Evolutionary conservation across 768 basidiomycete species (phyloP).

Genomic region (Tricholoma saponaceum): DNA sequence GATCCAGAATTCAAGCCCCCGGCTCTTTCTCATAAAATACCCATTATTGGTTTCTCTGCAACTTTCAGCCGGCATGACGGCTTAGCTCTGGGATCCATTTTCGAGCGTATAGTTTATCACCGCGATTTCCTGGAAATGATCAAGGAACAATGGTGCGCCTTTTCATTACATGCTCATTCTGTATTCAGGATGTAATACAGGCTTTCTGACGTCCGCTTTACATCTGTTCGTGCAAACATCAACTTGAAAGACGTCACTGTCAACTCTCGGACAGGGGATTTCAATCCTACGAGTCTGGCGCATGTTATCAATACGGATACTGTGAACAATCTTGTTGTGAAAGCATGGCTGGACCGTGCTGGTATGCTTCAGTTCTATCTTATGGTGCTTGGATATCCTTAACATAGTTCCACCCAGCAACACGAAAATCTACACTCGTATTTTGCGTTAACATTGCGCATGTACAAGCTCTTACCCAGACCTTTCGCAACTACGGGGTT

Average conservation of each 20-base stretch:
- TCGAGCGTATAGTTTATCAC: constrained; percentile 90
- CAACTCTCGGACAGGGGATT: constrained; percentile 73
- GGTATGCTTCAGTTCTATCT: constrained; percentile 37
- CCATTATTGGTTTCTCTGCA: constrained; percentile 92
- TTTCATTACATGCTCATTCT: not conserved
- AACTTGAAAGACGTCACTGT: constrained; percentile 65
- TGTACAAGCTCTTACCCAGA: constrained; percentile 65
- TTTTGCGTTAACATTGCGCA: constrained; percentile 88
- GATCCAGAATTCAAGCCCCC: constrained; percentile 38
- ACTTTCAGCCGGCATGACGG: constrained; percentile 94
- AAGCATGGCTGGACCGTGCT: constrained; percentile 84
- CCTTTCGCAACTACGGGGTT: constrained; percentile 70
- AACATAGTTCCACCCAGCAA: constrained; percentile 27
- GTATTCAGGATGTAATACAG: constrained; percentile 30
- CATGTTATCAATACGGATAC: constrained; percentile 77
- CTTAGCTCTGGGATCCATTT: constrained; percentile 82
- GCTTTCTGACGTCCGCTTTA: constrained; percentile 87
- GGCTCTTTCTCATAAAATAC: constrained; percentile 47
- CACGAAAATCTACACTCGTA: constrained; percentile 84
- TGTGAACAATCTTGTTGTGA: constrained; percentile 74
- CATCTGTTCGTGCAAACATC: constrained; percentile 72
- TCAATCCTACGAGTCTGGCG: constrained; percentile 72
- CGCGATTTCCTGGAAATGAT: constrained; percentile 91
- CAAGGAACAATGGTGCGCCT: constrained; percentile 74
- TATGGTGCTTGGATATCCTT: not conserved